These are phyloP conservation scores for Boletus huronensis DNA, from an alignment of 768 basidiomycete genomes.

Conservation along the genomic window DNA sequence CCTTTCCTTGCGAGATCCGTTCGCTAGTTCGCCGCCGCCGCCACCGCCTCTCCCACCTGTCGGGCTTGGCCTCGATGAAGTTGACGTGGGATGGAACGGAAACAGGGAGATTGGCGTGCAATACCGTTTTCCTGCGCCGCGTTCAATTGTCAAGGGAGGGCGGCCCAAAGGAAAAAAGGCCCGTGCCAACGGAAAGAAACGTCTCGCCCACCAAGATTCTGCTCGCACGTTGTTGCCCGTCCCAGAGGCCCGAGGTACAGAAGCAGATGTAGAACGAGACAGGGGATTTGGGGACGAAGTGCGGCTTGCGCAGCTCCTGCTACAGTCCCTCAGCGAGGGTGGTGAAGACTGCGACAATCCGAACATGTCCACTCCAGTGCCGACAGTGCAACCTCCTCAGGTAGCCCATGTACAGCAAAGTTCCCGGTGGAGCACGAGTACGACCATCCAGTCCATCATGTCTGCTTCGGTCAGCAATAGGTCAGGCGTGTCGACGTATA, in stretches of 20 bases:
- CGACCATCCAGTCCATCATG: conserved; percentile 24
- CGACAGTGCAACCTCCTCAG: conserved; percentile 13
- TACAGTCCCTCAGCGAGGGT: conserved; percentile 26
- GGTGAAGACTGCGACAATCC: conserved; percentile 3
- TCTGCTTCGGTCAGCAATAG: conserved; percentile 27
- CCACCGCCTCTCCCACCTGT: conserved; percentile 30
- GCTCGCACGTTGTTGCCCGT: conserved; percentile 25
- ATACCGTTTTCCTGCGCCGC: conserved; percentile 33
- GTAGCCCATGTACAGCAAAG: conserved; percentile 16
- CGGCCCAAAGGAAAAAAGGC: conserved; percentile 17
- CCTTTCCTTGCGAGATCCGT: conserved; percentile 33
- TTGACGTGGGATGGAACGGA: conserved; percentile 26
- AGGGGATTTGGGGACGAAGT: conserved; percentile 28
- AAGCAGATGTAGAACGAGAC: conserved; percentile 17
- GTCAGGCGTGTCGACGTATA: conserved; percentile 27
- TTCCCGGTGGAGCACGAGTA: conserved; percentile 33
- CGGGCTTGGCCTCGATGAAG: conserved; percentile 27
- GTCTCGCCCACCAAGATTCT: conserved; percentile 27
- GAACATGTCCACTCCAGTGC: conserved; percentile 1
- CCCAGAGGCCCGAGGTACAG: conserved; percentile 17
- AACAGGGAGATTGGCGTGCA: conserved; percentile 25
- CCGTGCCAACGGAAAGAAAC: conserved; percentile 16
- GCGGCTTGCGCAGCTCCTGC: conserved; percentile 27
- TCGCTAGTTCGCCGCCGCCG: conserved; percentile 32
- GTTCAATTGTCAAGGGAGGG: conserved; percentile 26